Conservation (phyloP, 2,329 filamentous ascomycete species). For the Talaromyces sp. region DNA sequence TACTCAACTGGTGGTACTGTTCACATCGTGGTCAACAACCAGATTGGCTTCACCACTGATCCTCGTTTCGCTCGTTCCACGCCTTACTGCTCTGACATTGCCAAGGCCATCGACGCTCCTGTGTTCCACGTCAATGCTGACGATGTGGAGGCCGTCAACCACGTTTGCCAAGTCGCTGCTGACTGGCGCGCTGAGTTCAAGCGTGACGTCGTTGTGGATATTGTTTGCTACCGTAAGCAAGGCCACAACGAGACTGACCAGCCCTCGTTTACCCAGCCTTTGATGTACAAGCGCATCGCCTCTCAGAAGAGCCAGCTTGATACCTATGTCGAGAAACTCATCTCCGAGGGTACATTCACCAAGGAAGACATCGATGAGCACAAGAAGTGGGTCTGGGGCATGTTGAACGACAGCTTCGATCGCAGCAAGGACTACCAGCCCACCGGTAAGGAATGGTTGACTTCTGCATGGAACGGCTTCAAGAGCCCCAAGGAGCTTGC, state of each 20-base stretch:
- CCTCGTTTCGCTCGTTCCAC: constrained; percentile 96
- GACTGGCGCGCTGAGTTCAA: constrained; percentile 99
- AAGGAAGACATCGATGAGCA: constrained; percentile 98
- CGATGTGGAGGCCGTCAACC: constrained; percentile 97
- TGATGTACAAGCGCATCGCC: constrained; percentile 98
- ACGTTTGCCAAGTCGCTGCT: constrained; percentile 91
- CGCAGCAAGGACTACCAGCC: constrained; percentile 97
- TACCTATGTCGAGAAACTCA: constrained; percentile 85
- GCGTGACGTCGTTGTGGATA: constrained; percentile 94
- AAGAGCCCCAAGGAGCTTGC: constrained; percentile 97
- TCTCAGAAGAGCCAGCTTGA: constrained; percentile 80
- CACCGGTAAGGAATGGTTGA: constrained; percentile 96
- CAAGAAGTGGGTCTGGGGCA: constrained; percentile 99
- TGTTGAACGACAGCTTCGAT: constrained; percentile 96
- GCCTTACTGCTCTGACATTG: constrained; percentile 98
- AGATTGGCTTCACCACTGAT: constrained; percentile 99
- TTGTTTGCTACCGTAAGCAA: constrained; percentile 98
- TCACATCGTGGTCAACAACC: constrained; percentile 97
- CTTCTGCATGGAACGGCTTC: constrained; percentile 98
- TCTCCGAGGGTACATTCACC: constrained; percentile 89
- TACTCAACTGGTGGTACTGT: constrained; percentile 98
- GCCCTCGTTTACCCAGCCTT: constrained; percentile 97
- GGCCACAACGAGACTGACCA: constrained; percentile 99
- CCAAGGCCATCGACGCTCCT: constrained; percentile 96
- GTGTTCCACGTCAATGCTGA: constrained; percentile 99